Evolutionary conservation across 2,329 filamentous ascomycete genomes (phyloP).

Genomic region (Pseudogymnoascus sp.): DNA sequence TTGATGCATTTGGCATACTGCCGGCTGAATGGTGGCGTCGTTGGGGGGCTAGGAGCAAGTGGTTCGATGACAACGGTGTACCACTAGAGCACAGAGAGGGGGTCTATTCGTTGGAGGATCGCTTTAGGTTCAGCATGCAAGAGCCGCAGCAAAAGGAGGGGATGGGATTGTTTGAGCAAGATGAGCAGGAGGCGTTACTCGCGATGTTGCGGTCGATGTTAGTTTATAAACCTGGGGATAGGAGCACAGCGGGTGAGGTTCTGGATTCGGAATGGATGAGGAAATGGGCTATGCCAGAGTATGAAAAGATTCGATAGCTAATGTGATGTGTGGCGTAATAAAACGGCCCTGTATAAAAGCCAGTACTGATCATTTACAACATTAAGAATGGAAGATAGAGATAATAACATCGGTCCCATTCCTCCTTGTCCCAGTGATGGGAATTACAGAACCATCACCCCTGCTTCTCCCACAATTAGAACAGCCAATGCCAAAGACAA

Average conservation of each 20-base stretch:
- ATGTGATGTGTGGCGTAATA: background rate
- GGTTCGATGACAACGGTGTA: conserved; percentile 11
- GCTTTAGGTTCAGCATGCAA: background rate
- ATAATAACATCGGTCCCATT: too few species aligned
- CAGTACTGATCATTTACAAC: too few species aligned
- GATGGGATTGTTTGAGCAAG: background rate
- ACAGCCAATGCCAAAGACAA: too few species aligned
- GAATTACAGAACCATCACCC: too few species aligned
- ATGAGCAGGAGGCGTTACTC: conserved; percentile 8
- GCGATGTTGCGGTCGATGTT: conserved; percentile 11
- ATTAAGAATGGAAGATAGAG: too few species aligned
- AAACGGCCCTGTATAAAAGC: too few species aligned
- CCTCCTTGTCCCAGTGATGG: too few species aligned
- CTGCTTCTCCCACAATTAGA: too few species aligned
- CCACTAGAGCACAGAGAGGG: background rate
- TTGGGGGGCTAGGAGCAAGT: conserved; percentile 10
- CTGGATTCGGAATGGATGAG: conserved; percentile 8
- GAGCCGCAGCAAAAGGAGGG: background rate
- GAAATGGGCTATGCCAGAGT: background rate
- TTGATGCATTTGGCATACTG: conserved; percentile 14
- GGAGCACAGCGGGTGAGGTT: background rate
- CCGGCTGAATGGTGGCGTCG: conserved; percentile 15
- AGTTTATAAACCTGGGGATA: background rate
- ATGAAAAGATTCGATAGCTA: background rate
- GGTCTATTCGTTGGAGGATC: background rate